Conservation (phyloP, 345 rosid genomes). For the Pelargonium nanum region DNA sequence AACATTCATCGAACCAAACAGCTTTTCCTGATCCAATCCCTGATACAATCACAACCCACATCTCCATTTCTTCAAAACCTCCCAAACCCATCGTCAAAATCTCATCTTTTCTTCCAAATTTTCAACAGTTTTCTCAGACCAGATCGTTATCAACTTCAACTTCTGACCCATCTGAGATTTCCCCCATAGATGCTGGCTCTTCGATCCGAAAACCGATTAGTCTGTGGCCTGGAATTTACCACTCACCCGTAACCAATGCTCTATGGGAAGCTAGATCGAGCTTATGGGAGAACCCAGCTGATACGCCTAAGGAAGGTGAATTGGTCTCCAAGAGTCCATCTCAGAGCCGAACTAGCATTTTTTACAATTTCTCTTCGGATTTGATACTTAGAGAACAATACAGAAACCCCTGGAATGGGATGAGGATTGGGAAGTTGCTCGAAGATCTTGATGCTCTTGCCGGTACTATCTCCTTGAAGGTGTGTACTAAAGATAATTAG, state of each 20-base stretch:
- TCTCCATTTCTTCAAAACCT: too few relatives aligned
- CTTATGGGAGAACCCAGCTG: slow-evolving; percentile 36
- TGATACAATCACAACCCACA: too few relatives aligned
- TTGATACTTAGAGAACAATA: slow-evolving; percentile 67
- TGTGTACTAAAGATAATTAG: slow-evolving; percentile 3
- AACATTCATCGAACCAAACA: background rate
- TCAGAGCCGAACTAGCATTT: slow-evolving; percentile 56
- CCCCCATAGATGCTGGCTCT: slow-evolving; percentile 69
- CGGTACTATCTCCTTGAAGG: slow-evolving; percentile 83
- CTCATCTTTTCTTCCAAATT: too few relatives aligned
- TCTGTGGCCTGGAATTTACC: slow-evolving; percentile 95
- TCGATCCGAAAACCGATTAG: slow-evolving; percentile 69
- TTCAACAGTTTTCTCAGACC: too few relatives aligned
- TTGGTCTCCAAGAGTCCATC: slow-evolving; percentile 46
- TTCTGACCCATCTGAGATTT: too few relatives aligned
- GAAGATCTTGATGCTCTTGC: slow-evolving; percentile 97
- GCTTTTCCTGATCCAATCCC: too few relatives aligned
- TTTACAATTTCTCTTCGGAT: slow-evolving; percentile 66
- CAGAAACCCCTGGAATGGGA: slow-evolving; percentile 77
- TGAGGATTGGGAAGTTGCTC: slow-evolving; percentile 71
- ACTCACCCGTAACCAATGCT: slow-evolving; percentile 84
- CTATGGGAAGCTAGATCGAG: slow-evolving; percentile 75
- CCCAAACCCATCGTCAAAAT: too few relatives aligned
- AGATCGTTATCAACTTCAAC: too few relatives aligned
- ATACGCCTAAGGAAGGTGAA: slow-evolving; percentile 9